Conservation (phyloP, 768 basidiomycete genomes). For the Tephrocybe sp. region DNA sequence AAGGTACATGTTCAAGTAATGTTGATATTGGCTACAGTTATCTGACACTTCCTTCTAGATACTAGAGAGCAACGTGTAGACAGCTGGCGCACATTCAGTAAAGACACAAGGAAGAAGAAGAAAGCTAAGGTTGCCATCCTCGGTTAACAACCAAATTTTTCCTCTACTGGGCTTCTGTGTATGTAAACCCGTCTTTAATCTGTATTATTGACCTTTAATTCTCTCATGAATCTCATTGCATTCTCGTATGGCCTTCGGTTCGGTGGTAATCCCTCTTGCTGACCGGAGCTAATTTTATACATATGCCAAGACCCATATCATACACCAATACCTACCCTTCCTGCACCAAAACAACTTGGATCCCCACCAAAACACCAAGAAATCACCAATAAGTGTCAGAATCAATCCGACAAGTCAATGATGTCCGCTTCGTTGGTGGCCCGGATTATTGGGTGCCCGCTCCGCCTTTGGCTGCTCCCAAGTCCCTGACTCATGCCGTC, state of each 20-base stretch:
- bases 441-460: constrained; percentile 18
- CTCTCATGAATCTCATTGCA: constrained; percentile 4
- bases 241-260: constrained; percentile 15
- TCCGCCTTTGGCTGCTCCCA: constrained; percentile 6
- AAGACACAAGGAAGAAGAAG: constrained; percentile 78
- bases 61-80: constrained; percentile 80
- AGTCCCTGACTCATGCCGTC: constrained; percentile 8
- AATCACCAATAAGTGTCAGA: constrained; percentile 25
- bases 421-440: constrained; percentile 39
- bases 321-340: background rate
- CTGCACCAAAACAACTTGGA: background rate
- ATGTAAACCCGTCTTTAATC: constrained; percentile 20
- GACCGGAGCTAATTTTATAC: constrained; percentile 10
- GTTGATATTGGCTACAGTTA: too few relatives aligned
- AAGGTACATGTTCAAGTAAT: constrained; percentile 60
- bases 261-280: constrained; percentile 8
- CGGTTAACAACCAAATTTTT: constrained; percentile 42
- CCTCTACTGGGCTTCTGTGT: constrained; percentile 18
- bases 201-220: constrained; percentile 17
- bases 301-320: constrained; percentile 9
- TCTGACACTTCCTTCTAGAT: constrained; percentile 38
- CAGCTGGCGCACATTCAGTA: constrained; percentile 78
- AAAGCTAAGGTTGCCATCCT: constrained; percentile 68
- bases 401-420: constrained; percentile 60
- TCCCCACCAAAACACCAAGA: background rate